Evolutionary conservation across 371 early-diverging fungal genomes (phyloP).

Genomic region (Mortierella polycephala): DNA sequence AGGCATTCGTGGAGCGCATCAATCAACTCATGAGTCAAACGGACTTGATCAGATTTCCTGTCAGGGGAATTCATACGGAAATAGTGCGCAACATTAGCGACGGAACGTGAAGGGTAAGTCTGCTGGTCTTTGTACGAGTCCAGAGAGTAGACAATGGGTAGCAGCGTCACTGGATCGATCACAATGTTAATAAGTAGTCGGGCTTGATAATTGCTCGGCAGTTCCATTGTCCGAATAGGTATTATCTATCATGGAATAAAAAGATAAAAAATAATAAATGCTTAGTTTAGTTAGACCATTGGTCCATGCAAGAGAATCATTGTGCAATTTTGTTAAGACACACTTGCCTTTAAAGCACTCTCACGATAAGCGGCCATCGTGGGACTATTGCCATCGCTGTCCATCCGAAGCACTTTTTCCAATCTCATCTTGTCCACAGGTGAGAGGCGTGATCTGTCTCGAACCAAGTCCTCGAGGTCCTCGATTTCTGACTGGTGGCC

Average conservation of each 20-base stretch:
- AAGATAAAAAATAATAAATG: background rate
- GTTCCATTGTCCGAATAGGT: slow-evolving; percentile 23
- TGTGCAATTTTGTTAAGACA: no score
- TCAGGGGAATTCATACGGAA: background rate
- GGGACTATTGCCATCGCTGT: slow-evolving; percentile 15
- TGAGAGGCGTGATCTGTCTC: slow-evolving; percentile 7
- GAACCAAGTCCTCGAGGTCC: slow-evolving; percentile 61
- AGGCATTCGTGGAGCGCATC: slow-evolving; percentile 38
- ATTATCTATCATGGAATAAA: slow-evolving; percentile 18
- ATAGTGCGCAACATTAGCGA: slow-evolving; percentile 6
- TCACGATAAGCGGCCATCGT: slow-evolving; percentile 16
- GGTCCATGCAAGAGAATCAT: background rate
- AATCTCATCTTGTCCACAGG: slow-evolving; percentile 6
- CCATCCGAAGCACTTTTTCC: slow-evolving; percentile 8
- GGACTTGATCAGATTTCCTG: background rate
- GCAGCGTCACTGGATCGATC: slow-evolving; percentile 22
- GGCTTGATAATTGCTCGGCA: slow-evolving; percentile 17
- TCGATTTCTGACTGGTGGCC: slow-evolving; percentile 17
- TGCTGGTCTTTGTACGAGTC: slow-evolving; percentile 26
- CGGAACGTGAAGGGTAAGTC: slow-evolving; percentile 4
- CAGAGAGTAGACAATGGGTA: slow-evolving; percentile 40
- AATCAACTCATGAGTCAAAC: slow-evolving; percentile 26
- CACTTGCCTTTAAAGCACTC: slow-evolving; percentile 14
- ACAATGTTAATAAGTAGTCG: slow-evolving; percentile 38
- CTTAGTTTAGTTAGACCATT: background rate